These are phyloP conservation scores for Phoenix roebelenii DNA, from an alignment of 176 grass and related monocot species.

Conservation along the genomic window DNA sequence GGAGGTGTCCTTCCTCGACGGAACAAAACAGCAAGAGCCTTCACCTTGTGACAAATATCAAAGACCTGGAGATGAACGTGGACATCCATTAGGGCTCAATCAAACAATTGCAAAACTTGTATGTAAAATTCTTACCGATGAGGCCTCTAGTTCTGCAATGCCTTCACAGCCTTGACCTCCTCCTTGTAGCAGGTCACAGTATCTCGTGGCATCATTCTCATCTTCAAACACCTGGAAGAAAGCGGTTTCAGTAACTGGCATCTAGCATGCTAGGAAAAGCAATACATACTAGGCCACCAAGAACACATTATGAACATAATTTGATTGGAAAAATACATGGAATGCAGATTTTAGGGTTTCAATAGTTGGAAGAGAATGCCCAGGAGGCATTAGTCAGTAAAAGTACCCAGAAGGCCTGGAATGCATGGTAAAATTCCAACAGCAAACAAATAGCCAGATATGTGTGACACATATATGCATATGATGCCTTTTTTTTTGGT, in stretches of 20 bases:
- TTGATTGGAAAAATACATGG: too few relatives aligned
- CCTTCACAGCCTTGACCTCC: slow-evolving; percentile 86
- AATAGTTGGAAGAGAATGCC: too few relatives aligned
- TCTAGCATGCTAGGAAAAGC: neutral
- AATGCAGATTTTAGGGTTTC: too few relatives aligned
- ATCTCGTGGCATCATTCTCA: slow-evolving; percentile 68
- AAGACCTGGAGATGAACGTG: slow-evolving; percentile 39
- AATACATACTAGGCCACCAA: too few relatives aligned
- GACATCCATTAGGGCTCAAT: neutral
- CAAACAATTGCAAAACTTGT: neutral
- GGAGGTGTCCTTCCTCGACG: slow-evolving; percentile 61
- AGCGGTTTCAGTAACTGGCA: neutral
- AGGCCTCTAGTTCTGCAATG: slow-evolving; percentile 87
- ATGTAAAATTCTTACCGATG: slow-evolving; percentile 50
- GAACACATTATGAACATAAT: too few relatives aligned
- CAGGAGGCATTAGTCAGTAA: too few relatives aligned
- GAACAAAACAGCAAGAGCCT: slow-evolving; percentile 79
- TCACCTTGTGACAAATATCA: slow-evolving; percentile 65
- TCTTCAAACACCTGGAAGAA: slow-evolving; percentile 77
- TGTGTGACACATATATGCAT: too few relatives aligned
- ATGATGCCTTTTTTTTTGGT: too few relatives aligned
- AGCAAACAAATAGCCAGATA: too few relatives aligned
- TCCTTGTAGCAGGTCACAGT: slow-evolving; percentile 74
- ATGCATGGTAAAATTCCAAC: too few relatives aligned
- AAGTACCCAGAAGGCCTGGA: too few relatives aligned